Percentiles rank a stretch among this genome's conserved stretches.
These are phyloP conservation scores for Ophiostoma sp. DNA, from an alignment of 2,329 filamentous ascomycete species.

Conservation along the genomic window DNA sequence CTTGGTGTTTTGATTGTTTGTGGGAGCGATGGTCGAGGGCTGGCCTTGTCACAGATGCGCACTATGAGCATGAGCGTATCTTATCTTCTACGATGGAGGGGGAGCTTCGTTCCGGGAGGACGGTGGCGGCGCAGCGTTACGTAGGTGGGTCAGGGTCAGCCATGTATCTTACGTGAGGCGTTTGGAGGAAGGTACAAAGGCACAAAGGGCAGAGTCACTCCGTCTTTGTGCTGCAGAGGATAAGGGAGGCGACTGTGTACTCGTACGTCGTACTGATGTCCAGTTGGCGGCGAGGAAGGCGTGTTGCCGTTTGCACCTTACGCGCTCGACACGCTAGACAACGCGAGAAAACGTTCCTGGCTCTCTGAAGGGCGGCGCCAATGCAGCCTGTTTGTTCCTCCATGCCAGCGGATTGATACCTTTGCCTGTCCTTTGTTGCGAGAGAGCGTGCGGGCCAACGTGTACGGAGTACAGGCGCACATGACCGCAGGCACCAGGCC, in stretches of 20 bases:
- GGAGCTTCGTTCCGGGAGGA: conserved; percentile 12
- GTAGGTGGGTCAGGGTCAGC: conserved; percentile 17
- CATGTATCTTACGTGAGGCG: not conserved
- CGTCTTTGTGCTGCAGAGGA: too few relatives aligned
- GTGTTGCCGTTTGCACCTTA: conserved; percentile 6
- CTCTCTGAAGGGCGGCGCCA: not conserved
- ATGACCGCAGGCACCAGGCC: conserved; percentile 4
- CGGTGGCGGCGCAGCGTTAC: conserved; percentile 21
- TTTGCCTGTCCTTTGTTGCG: not conserved
- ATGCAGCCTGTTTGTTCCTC: not conserved
- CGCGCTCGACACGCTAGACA: not conserved
- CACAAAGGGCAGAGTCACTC: too few relatives aligned
- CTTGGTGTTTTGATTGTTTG: conserved; percentile 1
- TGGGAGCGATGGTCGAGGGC: conserved; percentile 2
- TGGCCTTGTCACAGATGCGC: not conserved
- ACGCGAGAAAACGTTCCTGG: conserved; percentile 2
- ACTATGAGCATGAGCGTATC: not conserved
- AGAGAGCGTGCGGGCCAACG: too few relatives aligned
- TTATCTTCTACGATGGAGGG: conserved; percentile 9
- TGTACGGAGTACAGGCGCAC: not conserved
- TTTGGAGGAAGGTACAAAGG: too few relatives aligned
- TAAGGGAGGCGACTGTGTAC: too few relatives aligned
- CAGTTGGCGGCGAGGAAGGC: not conserved
- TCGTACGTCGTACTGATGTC: too few relatives aligned
- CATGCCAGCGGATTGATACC: not conserved